Evolutionary conservation across 148 eudicot genomes (phyloP).

Genomic region (Heliamphora exappendiculata): DNA sequence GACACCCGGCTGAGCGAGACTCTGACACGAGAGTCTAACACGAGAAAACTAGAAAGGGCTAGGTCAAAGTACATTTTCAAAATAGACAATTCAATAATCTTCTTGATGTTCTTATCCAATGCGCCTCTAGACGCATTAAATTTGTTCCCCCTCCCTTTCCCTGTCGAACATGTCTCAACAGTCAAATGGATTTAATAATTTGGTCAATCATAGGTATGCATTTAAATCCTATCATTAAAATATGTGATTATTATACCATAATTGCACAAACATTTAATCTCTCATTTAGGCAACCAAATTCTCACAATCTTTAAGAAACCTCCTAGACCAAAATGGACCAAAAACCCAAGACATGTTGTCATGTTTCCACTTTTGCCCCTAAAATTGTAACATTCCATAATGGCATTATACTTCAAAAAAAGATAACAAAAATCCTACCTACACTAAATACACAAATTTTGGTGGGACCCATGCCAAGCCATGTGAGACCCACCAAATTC

Average conservation of each 20-base stretch:
- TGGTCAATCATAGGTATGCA: neutral
- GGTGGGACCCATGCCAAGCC: neutral
- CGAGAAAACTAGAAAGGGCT: no score
- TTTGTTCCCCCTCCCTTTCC: neutral
- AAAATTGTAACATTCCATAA: neutral
- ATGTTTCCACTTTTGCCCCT: no score
- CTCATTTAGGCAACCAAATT: neutral
- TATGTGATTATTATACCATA: neutral
- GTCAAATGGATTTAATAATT: neutral
- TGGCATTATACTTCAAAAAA: neutral
- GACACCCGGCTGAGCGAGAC: no score
- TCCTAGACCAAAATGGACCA: neutral
- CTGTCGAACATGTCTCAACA: neutral
- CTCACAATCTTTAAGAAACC: neutral
- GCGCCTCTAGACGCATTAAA: neutral
- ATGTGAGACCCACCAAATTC: no score
- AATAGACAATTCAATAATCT: no score
- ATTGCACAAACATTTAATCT: neutral
- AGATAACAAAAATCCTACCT: neutral
- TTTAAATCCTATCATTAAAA: neutral
- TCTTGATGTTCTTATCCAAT: no score
- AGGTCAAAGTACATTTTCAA: no score
- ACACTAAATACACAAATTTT: neutral
- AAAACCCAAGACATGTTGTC: neutral
- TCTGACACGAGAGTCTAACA: no score